Percentiles rank a stretch among this genome's conserved stretches.
Conservation (phyloP, 202 grass and related monocot species). For the Schoenoplectus tabernaemontani region DNA sequence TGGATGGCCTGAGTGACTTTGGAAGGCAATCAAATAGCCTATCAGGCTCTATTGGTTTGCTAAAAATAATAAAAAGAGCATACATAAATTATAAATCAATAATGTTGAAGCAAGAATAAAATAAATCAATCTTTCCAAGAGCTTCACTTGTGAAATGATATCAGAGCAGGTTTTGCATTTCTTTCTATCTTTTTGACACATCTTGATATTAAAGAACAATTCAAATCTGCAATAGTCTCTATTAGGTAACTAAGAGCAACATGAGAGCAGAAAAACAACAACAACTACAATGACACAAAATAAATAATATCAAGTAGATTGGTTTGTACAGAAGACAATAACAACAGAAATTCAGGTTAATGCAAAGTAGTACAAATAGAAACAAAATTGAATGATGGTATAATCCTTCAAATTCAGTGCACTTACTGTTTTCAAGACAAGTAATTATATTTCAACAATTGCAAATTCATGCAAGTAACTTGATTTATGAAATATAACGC, state of each 20-base stretch:
- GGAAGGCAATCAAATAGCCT: slow-evolving; percentile 39
- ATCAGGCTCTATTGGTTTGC: slow-evolving; percentile 65
- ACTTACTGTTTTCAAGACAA: not conserved
- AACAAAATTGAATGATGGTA: not conserved
- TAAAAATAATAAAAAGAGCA: slow-evolving; percentile 38
- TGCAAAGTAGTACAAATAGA: not conserved
- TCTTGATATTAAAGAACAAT: not conserved
- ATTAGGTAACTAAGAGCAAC: not conserved
- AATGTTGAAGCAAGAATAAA: slow-evolving; percentile 1
- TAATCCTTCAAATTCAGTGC: not conserved
- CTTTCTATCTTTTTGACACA: not conserved
- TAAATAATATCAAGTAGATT: not conserved
- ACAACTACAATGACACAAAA: not conserved
- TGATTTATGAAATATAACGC: not conserved
- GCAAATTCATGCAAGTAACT: not conserved
- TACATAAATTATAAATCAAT: slow-evolving; percentile 18
- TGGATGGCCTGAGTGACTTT: slow-evolving; percentile 27
- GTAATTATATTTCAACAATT: not conserved
- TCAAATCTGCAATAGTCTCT: not conserved
- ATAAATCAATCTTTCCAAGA: not conserved
- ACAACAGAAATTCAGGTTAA: not conserved
- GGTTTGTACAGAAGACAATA: not conserved
- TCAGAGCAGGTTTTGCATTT: not conserved
- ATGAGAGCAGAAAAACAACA: not conserved
- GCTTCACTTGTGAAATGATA: not conserved